Conservation (phyloP, 495 filamentous ascomycete genomes). For the Neurospora terricola region DNA sequence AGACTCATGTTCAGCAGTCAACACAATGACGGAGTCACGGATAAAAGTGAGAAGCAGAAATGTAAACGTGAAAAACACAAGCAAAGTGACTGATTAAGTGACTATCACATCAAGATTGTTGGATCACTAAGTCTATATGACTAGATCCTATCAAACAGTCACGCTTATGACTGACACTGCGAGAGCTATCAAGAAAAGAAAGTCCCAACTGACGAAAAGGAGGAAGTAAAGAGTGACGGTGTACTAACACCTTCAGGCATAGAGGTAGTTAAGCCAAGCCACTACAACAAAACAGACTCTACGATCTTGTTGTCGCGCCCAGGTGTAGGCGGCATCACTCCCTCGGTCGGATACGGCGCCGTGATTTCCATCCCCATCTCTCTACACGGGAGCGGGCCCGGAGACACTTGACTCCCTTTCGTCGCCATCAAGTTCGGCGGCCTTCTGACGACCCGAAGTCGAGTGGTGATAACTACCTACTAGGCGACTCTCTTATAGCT, state of each 20-base stretch:
- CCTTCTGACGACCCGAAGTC: too few relatives aligned
- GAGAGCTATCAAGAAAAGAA: too few relatives aligned
- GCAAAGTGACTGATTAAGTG: neutral
- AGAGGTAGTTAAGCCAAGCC: too few relatives aligned
- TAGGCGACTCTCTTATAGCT: too few relatives aligned
- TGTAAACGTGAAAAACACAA: neutral
- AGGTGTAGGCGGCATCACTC: conserved; percentile 12
- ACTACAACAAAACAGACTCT: too few relatives aligned
- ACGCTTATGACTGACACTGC: neutral
- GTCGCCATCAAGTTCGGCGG: too few relatives aligned
- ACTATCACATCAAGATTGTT: neutral
- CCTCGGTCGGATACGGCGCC: conserved; percentile 11
- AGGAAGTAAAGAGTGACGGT: neutral
- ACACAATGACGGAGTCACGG: neutral
- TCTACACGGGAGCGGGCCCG: neutral
- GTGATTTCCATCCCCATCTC: neutral
- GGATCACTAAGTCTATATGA: neutral
- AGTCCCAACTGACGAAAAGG: neutral
- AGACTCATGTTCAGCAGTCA: neutral
- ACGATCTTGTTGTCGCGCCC: neutral
- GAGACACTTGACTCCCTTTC: neutral
- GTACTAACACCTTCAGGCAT: too few relatives aligned
- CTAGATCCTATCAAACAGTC: neutral
- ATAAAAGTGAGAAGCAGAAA: neutral
- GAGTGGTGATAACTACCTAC: too few relatives aligned